Evolutionary conservation across 108 stramenopile species (phyloP).

Genomic region (Parietichytrium sp.): DNA sequence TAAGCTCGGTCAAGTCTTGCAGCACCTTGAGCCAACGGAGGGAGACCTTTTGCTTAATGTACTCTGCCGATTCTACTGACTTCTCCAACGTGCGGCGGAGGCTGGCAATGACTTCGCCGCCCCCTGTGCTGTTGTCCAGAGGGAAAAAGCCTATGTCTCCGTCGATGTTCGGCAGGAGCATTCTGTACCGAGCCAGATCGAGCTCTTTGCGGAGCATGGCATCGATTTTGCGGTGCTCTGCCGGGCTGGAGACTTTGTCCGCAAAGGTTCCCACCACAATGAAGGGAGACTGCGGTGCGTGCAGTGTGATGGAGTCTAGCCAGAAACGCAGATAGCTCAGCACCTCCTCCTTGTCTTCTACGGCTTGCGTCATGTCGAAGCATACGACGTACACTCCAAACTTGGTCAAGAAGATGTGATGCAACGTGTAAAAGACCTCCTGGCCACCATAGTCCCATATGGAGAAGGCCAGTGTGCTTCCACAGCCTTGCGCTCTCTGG

Average conservation of each 20-base stretch:
- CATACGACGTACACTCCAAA: background rate
- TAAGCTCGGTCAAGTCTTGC: background rate
- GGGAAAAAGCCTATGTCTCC: constrained; percentile 1
- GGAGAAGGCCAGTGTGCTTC: background rate
- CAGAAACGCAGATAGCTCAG: background rate
- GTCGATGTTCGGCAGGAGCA: background rate
- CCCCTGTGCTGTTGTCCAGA: background rate
- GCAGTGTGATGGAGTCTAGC: constrained; percentile 19
- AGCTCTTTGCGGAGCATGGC: background rate
- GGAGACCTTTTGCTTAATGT: constrained; percentile 33
- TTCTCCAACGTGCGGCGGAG: background rate
- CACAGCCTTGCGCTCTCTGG: no score
- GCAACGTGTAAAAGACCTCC: constrained; percentile 12
- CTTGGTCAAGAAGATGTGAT: constrained; percentile 13
- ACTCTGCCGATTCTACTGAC: background rate
- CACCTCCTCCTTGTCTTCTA: background rate
- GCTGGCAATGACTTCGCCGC: background rate
- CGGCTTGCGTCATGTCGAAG: background rate
- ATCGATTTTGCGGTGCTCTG: constrained; percentile 17
- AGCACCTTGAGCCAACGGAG: constrained; percentile 6
- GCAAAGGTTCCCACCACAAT: constrained; percentile 18
- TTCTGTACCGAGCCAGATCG: no score
- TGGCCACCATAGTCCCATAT: constrained; percentile 38
- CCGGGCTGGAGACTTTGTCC: background rate
- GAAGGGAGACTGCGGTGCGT: background rate